Evolutionary conservation across 371 early-diverging fungal species (phyloP).

Genomic region (Mitosporidium daphniae): DNA sequence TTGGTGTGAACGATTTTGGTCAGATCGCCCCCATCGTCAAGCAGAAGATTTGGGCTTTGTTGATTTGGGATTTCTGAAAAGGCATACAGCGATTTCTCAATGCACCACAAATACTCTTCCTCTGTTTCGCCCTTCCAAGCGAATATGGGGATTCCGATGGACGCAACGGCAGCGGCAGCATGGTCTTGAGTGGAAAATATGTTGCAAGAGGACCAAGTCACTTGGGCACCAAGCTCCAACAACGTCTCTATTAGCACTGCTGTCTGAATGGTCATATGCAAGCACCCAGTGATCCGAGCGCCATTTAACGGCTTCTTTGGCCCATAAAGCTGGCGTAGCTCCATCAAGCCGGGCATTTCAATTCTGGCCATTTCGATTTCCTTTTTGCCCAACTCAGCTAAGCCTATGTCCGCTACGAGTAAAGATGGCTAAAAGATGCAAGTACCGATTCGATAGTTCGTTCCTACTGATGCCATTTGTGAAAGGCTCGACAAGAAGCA

Average conservation of each 20-base stretch:
- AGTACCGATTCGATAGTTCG: no score
- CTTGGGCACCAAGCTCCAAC: conserved; percentile 51
- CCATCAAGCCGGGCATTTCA: conserved; percentile 94
- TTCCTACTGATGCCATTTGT: no score
- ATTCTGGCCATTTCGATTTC: conserved; percentile 70
- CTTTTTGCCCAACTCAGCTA: conserved; percentile 23
- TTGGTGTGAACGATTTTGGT: conserved; percentile 76
- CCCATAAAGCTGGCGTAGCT: conserved; percentile 58
- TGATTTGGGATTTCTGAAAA: conserved; percentile 83
- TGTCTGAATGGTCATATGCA: conserved; percentile 95
- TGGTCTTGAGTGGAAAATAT: conserved; percentile 96
- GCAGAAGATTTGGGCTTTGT: conserved; percentile 77
- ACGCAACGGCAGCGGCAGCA: conserved; percentile 21
- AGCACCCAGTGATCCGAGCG: conserved; percentile 83
- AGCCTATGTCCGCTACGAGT: conserved; percentile 4
- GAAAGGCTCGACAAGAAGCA: no score
- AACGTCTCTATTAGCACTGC: conserved; percentile 90
- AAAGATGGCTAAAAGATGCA: no score
- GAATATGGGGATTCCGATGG: conserved; percentile 17
- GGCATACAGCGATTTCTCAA: conserved; percentile 51
- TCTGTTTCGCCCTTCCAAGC: conserved; percentile 89
- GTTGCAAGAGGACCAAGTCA: conserved; percentile 93
- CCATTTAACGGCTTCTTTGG: conserved; percentile 56
- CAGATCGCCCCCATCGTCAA: conserved; percentile 94
- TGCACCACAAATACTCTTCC: conserved; percentile 92